A percentile compares a stretch with the other conserved stretches of the same genome.
phyloP scores from a whole-genome alignment of 306 rosid species.

The Abrus pulchellus region DNA sequence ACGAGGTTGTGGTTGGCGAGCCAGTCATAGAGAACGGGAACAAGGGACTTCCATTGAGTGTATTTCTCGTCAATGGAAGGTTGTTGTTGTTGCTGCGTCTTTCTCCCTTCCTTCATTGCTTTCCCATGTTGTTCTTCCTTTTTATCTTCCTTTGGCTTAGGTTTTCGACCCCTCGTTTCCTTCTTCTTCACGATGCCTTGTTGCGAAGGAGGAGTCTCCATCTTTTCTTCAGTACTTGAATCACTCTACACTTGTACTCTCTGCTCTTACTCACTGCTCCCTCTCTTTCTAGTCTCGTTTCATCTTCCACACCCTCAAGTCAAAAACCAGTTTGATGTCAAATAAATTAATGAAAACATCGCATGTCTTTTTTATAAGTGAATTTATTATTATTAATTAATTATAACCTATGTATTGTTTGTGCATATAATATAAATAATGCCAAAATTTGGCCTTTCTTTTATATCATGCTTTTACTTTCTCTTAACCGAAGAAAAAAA shows the following conservation, averaged over 20 bases:
- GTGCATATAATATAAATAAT: no score
- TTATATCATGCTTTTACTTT: no score
- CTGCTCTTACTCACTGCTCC: not conserved
- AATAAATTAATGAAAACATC: not conserved
- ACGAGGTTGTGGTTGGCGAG: slow-evolving; percentile 94
- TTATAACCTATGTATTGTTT: no score
- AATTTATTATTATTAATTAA: not conserved
- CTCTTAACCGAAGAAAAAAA: no score
- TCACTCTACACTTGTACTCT: not conserved
- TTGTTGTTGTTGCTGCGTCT: slow-evolving; percentile 64
- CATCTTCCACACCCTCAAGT: not conserved
- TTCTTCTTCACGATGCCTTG: slow-evolving; percentile 69
- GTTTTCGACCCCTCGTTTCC: slow-evolving; percentile 89
- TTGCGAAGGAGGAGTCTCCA: slow-evolving; percentile 46
- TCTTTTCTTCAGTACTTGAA: not conserved
- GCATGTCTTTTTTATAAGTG: no score
- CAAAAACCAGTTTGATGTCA: not conserved
- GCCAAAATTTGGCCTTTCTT: no score
- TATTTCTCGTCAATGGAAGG: slow-evolving; percentile 82
- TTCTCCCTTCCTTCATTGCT: slow-evolving; percentile 48
- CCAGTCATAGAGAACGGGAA: slow-evolving; percentile 96
- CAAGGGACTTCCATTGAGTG: slow-evolving; percentile 88
- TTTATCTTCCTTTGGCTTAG: slow-evolving; percentile 82
- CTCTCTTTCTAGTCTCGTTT: not conserved
- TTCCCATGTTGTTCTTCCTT: slow-evolving; percentile 38